phyloP scores from a whole-genome alignment of 2,329 filamentous ascomycete species.

The Cordyceps fumosorosea region DNA sequence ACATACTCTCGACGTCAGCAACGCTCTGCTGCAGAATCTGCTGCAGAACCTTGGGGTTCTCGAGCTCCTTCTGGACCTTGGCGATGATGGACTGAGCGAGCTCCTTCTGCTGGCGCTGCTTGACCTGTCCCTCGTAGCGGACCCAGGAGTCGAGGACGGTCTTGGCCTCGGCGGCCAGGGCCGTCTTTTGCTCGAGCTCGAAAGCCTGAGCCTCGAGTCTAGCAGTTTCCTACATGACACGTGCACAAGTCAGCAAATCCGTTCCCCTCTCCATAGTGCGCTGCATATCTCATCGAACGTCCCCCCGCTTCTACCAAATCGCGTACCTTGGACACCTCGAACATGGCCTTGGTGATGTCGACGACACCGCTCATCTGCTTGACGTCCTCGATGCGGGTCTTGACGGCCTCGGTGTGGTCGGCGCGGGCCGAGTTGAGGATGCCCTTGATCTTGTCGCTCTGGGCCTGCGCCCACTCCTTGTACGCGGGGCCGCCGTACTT shows the following conservation, averaged over 20 bases:
- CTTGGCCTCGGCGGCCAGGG: conserved; percentile 90
- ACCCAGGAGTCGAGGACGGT: conserved; percentile 95
- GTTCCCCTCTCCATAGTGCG: not conserved
- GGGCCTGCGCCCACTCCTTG: conserved; percentile 82
- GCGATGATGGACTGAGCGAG: conserved; percentile 86
- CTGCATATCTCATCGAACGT: not conserved
- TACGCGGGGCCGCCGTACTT: conserved; percentile 92
- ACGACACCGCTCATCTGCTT: conserved; percentile 92
- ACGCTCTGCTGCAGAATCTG: conserved; percentile 98
- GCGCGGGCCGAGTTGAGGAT: conserved; percentile 90
- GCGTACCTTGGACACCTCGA: conserved; percentile 93
- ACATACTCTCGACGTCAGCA: conserved; percentile 85
- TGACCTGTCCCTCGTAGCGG: conserved; percentile 96
- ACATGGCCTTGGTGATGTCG: conserved; percentile 93
- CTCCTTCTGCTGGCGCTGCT: conserved; percentile 97
- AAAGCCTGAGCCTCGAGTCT: conserved; percentile 91
- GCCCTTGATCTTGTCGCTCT: conserved; percentile 87
- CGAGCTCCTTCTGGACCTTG: conserved; percentile 98
- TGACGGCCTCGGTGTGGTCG: conserved; percentile 93
- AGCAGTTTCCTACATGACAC: conserved; percentile 72
- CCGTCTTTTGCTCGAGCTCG: conserved; percentile 94
- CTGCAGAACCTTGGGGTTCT: conserved; percentile 95
- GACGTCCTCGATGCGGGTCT: conserved; percentile 88
- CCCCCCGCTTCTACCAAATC: not conserved
- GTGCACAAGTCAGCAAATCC: conserved; percentile 18